These are phyloP conservation scores for Inosperma sp. DNA, from an alignment of 768 basidiomycete species.

Conservation along the genomic window DNA sequence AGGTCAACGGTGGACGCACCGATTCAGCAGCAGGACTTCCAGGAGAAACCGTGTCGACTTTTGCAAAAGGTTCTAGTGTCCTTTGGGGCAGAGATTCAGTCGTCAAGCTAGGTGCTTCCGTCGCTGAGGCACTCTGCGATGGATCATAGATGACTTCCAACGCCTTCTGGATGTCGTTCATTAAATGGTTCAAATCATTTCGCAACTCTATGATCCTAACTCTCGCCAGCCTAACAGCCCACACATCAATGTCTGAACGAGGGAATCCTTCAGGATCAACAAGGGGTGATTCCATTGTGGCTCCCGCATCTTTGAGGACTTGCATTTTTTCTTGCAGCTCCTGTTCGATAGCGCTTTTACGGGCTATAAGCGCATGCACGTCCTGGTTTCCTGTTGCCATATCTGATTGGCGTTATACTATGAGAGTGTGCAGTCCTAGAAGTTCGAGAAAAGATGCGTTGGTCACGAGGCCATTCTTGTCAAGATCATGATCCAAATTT, in stretches of 20 bases:
- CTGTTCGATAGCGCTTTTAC: slow-evolving; percentile 68
- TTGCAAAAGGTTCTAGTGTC: slow-evolving; percentile 58
- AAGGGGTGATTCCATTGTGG: slow-evolving; percentile 66
- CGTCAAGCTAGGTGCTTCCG: slow-evolving; percentile 1
- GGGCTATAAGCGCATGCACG: slow-evolving; percentile 59
- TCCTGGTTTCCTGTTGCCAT: no score
- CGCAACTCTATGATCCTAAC: slow-evolving; percentile 73
- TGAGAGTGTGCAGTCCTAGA: no score
- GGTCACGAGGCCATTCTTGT: no score
- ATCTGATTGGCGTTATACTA: no score
- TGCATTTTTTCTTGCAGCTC: slow-evolving; percentile 60
- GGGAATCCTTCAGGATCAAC: slow-evolving; percentile 90
- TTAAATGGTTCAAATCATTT: slow-evolving; percentile 69
- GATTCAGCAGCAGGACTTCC: slow-evolving; percentile 80
- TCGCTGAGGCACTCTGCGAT: slow-evolving; percentile 8
- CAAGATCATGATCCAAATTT: no score
- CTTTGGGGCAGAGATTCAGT: no score
- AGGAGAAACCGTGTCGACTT: slow-evolving; percentile 75
- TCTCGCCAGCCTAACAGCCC: slow-evolving; percentile 69
- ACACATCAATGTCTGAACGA: slow-evolving; percentile 79
- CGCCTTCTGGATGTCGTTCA: slow-evolving; percentile 60
- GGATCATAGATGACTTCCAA: slow-evolving; percentile 68
- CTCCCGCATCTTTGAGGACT: slow-evolving; percentile 59
- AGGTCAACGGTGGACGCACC: slow-evolving; percentile 37
- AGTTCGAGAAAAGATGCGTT: no score